Evolutionary conservation across 2,329 filamentous ascomycete species (phyloP), one percentile per base, ranked within the genome.

Genomic region (Neocatenulostroma microsporum): DNA sequence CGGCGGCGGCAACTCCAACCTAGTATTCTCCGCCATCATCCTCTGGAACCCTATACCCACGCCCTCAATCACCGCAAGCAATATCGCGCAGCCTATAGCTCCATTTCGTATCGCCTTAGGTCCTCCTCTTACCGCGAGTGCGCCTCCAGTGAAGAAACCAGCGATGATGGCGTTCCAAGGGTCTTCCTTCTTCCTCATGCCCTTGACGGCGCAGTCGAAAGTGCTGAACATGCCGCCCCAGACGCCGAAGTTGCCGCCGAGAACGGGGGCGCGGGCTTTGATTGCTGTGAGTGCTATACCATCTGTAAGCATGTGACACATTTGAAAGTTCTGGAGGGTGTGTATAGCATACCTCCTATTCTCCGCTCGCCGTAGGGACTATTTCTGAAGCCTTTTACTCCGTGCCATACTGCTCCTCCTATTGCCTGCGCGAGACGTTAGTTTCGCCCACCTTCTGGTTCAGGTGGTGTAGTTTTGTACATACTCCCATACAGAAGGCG

Each of bases 131-230:
- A 96, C 80, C 34, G 91, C 91, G 21, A 98, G 74, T 20, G 89
- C 78, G 51, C 91, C 91, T 56, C 87, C 88, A 4, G 91, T 96
- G 65, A 95, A 89, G 73, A 95, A 95, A 36, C 91, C 91, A 27
- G 89, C 91, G 53, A 89, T 93, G 62, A 98, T 96, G 56, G 88
- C 87, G 68, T 96, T 96, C 70, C 87, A 96, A 11, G 91, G 87
- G 62, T 96, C 91, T 64, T 98, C 91, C 80, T 95, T 96, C 73
- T 91, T 85, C 24, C 63, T 56, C 49, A 71, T 70, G 40, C 89
- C 89, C 73, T 96, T 98, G 45, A 95, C 84, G 15, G 88, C 84
- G 70, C 91, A 98, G 68, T 98, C 91, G 58, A 89, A 96, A 44
- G 86, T 93, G 54, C 80, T 86, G 73, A 96, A 96, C 40, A 96